A percentile compares a stretch with the other conserved stretches of the same genome.
phyloP scores from a whole-genome alignment of 108 stramenopile species.

The Nannochloropsis oceanica region DNA sequence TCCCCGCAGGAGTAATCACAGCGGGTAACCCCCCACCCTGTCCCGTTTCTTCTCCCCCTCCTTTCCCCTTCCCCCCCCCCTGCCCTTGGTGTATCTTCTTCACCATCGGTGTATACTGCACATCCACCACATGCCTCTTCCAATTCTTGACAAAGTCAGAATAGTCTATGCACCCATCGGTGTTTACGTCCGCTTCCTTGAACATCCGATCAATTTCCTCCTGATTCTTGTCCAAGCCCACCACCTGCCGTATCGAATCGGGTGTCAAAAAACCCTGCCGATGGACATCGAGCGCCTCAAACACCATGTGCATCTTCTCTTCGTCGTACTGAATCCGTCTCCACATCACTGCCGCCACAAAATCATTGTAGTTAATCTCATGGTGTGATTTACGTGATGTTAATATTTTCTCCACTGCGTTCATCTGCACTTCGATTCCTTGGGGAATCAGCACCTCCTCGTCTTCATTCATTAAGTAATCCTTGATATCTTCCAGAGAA shows the following conservation, averaged over 20 bases:
- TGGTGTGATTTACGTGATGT: neutral
- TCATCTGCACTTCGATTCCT: neutral
- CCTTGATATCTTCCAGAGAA: slow-evolving; percentile 14
- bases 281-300: slow-evolving; percentile 20
- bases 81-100: neutral
- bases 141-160: slow-evolving; percentile 11
- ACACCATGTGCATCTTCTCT: slow-evolving; percentile 15
- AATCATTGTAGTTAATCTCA: slow-evolving; percentile 31
- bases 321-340: slow-evolving; percentile 21
- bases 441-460: no score
- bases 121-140: slow-evolving; percentile 8
- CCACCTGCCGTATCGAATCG: slow-evolving; percentile 3
- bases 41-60: no score
- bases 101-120: slow-evolving; percentile 11
- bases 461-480: neutral
- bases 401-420: slow-evolving; percentile 3
- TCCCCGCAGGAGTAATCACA: no score
- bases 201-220: slow-evolving; percentile 20
- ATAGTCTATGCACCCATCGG: slow-evolving; percentile 15
- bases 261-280: slow-evolving; percentile 20
- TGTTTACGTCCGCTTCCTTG: slow-evolving; percentile 13
- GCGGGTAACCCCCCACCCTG: no score
- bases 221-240: slow-evolving; percentile 2
- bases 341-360: slow-evolving; percentile 29
- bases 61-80: no score